Conservation (phyloP, 148 eudicot genomes). For the Arctostaphylos glauca region DNA sequence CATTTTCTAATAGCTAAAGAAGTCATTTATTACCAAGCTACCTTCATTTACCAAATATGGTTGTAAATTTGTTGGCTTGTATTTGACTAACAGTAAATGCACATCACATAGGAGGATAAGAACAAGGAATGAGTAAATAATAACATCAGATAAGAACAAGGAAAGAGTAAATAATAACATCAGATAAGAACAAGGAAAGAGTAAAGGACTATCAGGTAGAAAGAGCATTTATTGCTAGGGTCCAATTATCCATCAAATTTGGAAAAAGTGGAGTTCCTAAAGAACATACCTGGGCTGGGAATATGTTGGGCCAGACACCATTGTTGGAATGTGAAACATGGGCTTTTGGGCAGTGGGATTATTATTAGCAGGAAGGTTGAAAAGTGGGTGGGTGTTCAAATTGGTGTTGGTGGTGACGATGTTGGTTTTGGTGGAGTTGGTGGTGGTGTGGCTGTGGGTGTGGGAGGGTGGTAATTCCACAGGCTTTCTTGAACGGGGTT, state of each 20-base stretch:
- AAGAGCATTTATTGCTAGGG: neutral
- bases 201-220: neutral
- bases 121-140: slow-evolving; percentile 1
- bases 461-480: slow-evolving; percentile 57
- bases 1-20: neutral
- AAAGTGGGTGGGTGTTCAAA: slow-evolving; percentile 2
- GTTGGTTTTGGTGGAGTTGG: neutral
- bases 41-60: neutral
- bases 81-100: neutral
- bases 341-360: slow-evolving; percentile 12
- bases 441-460: slow-evolving; percentile 9
- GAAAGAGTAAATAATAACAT: neutral
- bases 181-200: neutral
- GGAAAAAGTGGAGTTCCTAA: neutral
- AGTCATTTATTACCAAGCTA: neutral
- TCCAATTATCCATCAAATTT: neutral
- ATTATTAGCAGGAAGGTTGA: neutral
- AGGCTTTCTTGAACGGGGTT: slow-evolving; percentile 95
- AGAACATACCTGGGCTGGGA: slow-evolving; percentile 35
- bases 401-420: neutral
- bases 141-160: neutral
- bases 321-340: slow-evolving; percentile 19
- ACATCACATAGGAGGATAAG: neutral
- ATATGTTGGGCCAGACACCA: slow-evolving; percentile 33
- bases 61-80: neutral